Evolutionary conservation across 352 stramenopile species (phyloP).

Genomic region (Globisporangium canariense): DNA sequence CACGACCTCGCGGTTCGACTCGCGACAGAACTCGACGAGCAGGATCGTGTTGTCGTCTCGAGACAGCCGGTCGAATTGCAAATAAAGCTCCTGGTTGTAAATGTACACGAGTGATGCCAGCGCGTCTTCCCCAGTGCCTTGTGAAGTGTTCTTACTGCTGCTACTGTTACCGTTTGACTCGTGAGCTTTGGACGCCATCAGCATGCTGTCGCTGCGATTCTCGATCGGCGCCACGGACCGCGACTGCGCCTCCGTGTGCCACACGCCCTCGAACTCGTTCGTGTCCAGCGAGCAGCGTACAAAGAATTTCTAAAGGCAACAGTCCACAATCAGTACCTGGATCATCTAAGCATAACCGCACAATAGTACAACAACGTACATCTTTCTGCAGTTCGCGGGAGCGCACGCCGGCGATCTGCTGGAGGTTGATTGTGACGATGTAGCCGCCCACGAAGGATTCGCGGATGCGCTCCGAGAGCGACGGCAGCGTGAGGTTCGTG

Average conservation of each 20-base stretch:
- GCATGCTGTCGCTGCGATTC: conserved; percentile 1
- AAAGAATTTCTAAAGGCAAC: conserved; percentile 53
- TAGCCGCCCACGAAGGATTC: conserved; percentile 83
- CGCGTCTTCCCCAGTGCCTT: not conserved
- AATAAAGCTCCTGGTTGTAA: conserved; percentile 77
- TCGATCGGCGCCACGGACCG: conserved; percentile 41
- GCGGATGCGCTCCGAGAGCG: conserved; percentile 74
- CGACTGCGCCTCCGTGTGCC: conserved; percentile 82
- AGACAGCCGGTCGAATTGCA: conserved; percentile 82
- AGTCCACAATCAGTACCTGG: not conserved
- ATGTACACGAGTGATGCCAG: conserved; percentile 50
- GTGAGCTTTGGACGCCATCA: not conserved
- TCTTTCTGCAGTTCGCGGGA: conserved; percentile 54
- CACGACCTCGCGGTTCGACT: conserved; percentile 74
- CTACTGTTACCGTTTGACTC: not conserved
- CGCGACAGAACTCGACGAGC: conserved; percentile 77
- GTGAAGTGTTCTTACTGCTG: not conserved
- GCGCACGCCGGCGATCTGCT: conserved; percentile 64
- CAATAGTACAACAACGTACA: conserved; percentile 22
- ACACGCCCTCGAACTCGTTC: conserved; percentile 81
- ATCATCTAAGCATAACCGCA: not conserved
- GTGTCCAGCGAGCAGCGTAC: conserved; percentile 82
- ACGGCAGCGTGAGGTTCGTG: conserved; percentile 80
- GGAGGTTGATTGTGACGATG: conserved; percentile 67
- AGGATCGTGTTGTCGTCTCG: conserved; percentile 84